Evolutionary conservation across 495 filamentous ascomycete genomes (phyloP), one percentile per base, ranked within the genome.

Genomic region (Thermochaetoides thermophila): DNA sequence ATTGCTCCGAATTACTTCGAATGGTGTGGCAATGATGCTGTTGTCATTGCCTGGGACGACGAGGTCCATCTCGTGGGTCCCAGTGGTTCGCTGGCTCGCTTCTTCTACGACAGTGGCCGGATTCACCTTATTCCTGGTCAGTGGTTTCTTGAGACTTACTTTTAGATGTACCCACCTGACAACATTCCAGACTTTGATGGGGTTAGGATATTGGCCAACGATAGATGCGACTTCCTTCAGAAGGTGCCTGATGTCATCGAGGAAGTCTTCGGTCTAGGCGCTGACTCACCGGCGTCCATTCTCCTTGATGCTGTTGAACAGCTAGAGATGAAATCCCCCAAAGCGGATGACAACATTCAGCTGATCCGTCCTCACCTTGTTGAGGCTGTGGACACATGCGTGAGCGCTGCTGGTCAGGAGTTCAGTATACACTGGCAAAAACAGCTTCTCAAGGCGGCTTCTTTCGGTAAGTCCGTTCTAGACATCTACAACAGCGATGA

Each of bases 401-500:
- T 92, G 22, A 77, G 76, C 50, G 89, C 89, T 29, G 85, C 89
- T 2, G 91, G 84, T 7, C 73, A 92, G 49, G 91, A 97, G 51
- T 94, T 83, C 49, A 81, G 73, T 41, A 62, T 75, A 2, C 74
- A 86, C 45, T 91, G 85, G 83, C 89, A 97, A 50, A 97, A 96
- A 45, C 78, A 89, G 40, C 63, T 97, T 3, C 66, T 97, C 11
- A 92, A 91, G 52, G 89, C 91, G 4, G 89, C 89, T 0, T 93
- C 84, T 0, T 94, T 94, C 53, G 89, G 89, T 9, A 97, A 97
- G 53, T 96, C 89, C 0, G 87, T 95, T 0, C 68, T 95, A 2
- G 89, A 94, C 43, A 73, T 96, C 18, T 97, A 96, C 57, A 91
- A 81, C 55, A 91, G 82, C 48, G 89, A 97, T 42, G 87, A 96